Evolutionary conservation across 768 basidiomycete species (phyloP).

Genomic region (Mycena belliarum): DNA sequence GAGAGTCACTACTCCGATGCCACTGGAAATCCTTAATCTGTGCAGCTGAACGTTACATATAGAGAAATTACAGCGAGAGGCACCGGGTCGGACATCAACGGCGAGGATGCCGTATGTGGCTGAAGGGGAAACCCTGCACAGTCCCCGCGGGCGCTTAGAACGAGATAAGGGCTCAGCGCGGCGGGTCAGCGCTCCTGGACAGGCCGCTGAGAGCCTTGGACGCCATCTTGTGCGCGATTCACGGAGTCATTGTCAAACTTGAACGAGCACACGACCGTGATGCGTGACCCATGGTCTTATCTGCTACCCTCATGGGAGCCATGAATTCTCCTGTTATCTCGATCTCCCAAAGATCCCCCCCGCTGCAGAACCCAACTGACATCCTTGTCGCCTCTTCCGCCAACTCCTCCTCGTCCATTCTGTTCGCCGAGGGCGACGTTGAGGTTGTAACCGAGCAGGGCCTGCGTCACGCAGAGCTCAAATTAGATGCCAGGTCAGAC

Average conservation of each 20-base stretch:
- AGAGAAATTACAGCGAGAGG: too few relatives aligned
- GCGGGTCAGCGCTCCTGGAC: too few relatives aligned
- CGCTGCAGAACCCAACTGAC: constrained; percentile 3
- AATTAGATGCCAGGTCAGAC: constrained; percentile 72
- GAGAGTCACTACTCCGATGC: too few relatives aligned
- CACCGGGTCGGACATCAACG: not conserved
- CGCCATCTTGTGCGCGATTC: too few relatives aligned
- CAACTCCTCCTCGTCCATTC: constrained; percentile 23
- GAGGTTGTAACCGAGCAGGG: constrained; percentile 58
- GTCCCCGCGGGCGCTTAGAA: not conserved
- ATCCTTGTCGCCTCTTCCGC: constrained; percentile 13
- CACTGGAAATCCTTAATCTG: too few relatives aligned
- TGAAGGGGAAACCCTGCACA: constrained; percentile 12
- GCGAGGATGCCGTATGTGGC: not conserved
- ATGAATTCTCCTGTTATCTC: constrained; percentile 14
- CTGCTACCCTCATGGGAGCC: not conserved
- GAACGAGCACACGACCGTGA: not conserved
- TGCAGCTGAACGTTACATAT: too few relatives aligned
- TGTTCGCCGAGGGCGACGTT: constrained; percentile 29
- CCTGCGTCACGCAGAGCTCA: constrained; percentile 54
- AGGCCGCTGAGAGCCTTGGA: too few relatives aligned
- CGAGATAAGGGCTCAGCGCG: not conserved
- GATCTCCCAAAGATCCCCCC: not conserved
- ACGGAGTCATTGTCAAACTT: too few relatives aligned
- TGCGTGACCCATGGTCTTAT: not conserved